phyloP scores from a whole-genome alignment of 2,329 filamentous ascomycete species.

The Calonectria ilicicola region DNA sequence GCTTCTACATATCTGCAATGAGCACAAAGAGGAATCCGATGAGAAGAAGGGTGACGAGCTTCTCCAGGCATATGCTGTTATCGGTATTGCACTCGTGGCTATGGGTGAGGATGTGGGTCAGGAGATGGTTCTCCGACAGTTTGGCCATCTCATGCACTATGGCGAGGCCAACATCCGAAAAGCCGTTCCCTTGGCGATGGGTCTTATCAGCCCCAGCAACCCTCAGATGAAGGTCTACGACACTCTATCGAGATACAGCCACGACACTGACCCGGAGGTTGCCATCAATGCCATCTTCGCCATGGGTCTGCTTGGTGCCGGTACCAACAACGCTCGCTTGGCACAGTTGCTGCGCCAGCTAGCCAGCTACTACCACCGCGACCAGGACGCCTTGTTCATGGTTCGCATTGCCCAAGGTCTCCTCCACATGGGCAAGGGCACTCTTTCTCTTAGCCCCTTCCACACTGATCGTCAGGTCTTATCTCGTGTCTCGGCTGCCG shows the following conservation, averaged over 20 bases:
- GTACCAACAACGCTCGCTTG: conserved; percentile 97
- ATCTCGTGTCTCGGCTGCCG: conserved; percentile 89
- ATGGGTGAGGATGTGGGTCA: conserved; percentile 99
- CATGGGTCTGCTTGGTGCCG: conserved; percentile 96
- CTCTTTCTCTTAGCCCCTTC: conserved; percentile 96
- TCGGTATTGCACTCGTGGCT: conserved; percentile 92
- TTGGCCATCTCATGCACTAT: conserved; percentile 99
- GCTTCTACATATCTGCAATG: conserved; percentile 96
- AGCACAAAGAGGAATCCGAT: conserved; percentile 93
- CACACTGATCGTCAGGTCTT: conserved; percentile 97
- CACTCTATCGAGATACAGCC: conserved; percentile 94
- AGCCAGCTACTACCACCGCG: conserved; percentile 97
- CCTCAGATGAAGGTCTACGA: conserved; percentile 99
- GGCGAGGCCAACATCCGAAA: conserved; percentile 97
- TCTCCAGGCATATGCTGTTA: conserved; percentile 93
- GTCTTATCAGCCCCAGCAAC: conserved; percentile 95
- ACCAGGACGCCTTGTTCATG: conserved; percentile 98
- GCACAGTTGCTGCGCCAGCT: conserved; percentile 94
- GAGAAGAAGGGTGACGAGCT: conserved; percentile 97
- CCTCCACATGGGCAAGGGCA: conserved; percentile 99
- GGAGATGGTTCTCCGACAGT: conserved; percentile 98
- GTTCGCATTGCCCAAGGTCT: conserved; percentile 98
- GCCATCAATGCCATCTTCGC: conserved; percentile 99
- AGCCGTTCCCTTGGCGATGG: conserved; percentile 96
- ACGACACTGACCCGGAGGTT: conserved; percentile 98